Conservation (phyloP, 805 yeast species). For the Candida arabinofermentans region DNA sequence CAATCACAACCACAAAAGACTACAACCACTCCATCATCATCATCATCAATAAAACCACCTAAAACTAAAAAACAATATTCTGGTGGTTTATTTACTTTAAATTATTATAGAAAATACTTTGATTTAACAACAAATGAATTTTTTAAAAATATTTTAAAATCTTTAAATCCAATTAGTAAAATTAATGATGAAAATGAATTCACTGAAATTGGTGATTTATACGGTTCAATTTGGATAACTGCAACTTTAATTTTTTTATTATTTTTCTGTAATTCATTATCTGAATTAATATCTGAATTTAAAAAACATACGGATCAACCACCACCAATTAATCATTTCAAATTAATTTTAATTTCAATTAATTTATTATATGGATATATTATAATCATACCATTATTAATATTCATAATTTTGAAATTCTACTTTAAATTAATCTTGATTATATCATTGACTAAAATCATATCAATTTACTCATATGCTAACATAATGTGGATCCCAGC, state of each 20-base stretch:
- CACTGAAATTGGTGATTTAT: conserved; percentile 60
- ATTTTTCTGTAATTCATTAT: conserved; percentile 71
- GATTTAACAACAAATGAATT: conserved; percentile 68
- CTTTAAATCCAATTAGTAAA: conserved; percentile 51
- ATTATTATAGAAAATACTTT: conserved; percentile 62
- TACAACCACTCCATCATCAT: background rate
- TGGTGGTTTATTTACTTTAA: conserved; percentile 51
- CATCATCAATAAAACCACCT: background rate
- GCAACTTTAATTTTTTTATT: conserved; percentile 72
- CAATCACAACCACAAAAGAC: background rate
- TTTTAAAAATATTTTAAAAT: conserved; percentile 44
- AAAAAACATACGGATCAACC: conserved; percentile 39
- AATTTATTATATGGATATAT: conserved; percentile 75
- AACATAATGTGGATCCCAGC: conserved; percentile 85
- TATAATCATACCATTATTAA: conserved; percentile 53
- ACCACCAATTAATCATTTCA: conserved; percentile 48
- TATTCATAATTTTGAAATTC: conserved; percentile 51
- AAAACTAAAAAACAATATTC: conserved; percentile 25
- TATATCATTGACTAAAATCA: conserved; percentile 50
- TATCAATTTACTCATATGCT: conserved; percentile 83
- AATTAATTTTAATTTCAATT: conserved; percentile 62
- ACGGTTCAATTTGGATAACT: conserved; percentile 90
- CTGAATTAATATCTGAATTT: conserved; percentile 54
- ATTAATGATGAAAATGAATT: conserved; percentile 32
- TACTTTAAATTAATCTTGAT: conserved; percentile 46